Evolutionary conservation across 345 rosid species (phyloP).

Genomic region (Laguncularia racemosa): DNA sequence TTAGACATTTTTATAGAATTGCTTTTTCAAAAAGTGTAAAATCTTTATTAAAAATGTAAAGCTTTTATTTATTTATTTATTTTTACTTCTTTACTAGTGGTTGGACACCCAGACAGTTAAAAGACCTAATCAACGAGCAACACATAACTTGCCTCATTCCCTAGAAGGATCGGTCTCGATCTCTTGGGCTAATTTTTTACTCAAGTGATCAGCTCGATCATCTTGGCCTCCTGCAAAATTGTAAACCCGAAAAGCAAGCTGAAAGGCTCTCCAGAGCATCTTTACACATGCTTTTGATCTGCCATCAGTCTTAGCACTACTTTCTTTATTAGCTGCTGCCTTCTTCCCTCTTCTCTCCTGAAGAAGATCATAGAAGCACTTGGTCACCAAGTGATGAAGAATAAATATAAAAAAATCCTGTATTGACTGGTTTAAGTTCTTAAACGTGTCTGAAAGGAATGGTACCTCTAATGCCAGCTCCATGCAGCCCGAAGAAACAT

Average conservation of each 20-base stretch:
- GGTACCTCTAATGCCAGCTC: slow-evolving; percentile 55
- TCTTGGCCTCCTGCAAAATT: slow-evolving; percentile 70
- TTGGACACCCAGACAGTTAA: too few relatives aligned
- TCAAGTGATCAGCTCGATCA: slow-evolving; percentile 49
- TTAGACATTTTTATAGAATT: too few relatives aligned
- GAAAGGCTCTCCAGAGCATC: slow-evolving; percentile 60
- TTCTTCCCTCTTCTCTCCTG: slow-evolving; percentile 46
- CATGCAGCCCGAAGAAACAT: slow-evolving; percentile 70
- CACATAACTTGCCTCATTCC: not conserved
- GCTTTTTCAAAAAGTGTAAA: too few relatives aligned
- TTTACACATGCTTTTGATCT: slow-evolving; percentile 19
- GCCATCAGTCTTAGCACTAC: not conserved
- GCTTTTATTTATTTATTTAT: too few relatives aligned
- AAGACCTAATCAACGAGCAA: too few relatives aligned
- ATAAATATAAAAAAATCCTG: too few relatives aligned
- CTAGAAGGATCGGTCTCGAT: slow-evolving; percentile 35
- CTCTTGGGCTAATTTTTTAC: slow-evolving; percentile 44
- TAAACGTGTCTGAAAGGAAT: too few relatives aligned
- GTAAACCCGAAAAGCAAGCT: slow-evolving; percentile 52
- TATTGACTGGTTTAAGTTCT: too few relatives aligned
- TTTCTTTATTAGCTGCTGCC: slow-evolving; percentile 12
- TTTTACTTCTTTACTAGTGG: too few relatives aligned
- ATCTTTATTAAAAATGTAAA: too few relatives aligned
- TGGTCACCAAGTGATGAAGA: too few relatives aligned
- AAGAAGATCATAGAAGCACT: not conserved